phyloP scores from a whole-genome alignment of 768 basidiomycete species.

The Leccinum fibrillosum region DNA sequence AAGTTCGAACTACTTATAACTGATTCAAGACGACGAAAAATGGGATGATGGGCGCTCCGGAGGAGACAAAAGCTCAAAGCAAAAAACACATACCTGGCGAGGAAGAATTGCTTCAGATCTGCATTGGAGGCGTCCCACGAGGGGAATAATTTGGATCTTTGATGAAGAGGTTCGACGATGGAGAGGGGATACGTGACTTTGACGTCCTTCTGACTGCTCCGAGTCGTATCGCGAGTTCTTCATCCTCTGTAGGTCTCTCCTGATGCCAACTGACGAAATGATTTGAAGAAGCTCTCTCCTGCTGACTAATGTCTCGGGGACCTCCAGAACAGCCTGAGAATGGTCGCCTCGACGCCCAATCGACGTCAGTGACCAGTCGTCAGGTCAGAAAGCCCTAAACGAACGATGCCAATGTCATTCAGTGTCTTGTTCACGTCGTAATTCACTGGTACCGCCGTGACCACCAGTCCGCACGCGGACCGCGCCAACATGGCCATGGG shows the following conservation, averaged over 20 bases:
- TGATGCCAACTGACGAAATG: constrained; percentile 59
- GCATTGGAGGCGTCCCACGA: constrained; percentile 35
- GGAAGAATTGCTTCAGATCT: constrained; percentile 32
- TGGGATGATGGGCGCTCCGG: constrained; percentile 49
- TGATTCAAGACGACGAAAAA: constrained; percentile 58
- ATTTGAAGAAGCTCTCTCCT: background rate
- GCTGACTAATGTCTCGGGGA: too few species aligned
- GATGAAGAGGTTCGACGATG: constrained; percentile 48
- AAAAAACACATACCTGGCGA: constrained; percentile 39
- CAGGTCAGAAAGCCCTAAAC: too few species aligned
- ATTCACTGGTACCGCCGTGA: too few species aligned
- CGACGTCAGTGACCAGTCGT: too few species aligned
- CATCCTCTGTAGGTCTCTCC: constrained; percentile 40
- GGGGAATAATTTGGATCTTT: constrained; percentile 58
- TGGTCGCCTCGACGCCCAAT: too few species aligned
- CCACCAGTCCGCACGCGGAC: background rate
- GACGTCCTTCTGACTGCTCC: constrained; percentile 13
- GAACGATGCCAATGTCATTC: too few species aligned
- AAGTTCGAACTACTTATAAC: constrained; percentile 21
- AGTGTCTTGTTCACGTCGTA: too few species aligned
- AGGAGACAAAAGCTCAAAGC: constrained; percentile 49
- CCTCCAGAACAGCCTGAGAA: too few species aligned
- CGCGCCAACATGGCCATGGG: too few species aligned
- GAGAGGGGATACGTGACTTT: constrained; percentile 36
- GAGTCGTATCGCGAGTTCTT: constrained; percentile 35